phyloP scores from a whole-genome alignment of 2,329 filamentous ascomycete genomes.

The Calonectria leucothoes region DNA sequence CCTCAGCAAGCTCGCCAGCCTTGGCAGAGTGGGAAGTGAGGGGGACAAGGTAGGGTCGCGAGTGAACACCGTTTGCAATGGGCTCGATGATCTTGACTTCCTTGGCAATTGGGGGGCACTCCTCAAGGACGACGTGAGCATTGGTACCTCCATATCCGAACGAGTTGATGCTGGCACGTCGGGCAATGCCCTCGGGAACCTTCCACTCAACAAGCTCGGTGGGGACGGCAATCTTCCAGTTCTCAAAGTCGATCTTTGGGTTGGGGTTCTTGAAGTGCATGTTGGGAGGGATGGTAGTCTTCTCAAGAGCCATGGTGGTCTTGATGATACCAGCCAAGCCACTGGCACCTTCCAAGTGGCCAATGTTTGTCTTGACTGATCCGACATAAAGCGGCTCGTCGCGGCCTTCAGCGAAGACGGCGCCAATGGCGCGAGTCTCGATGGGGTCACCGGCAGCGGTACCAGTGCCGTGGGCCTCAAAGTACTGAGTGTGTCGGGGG shows the following conservation, averaged over 20 bases:
- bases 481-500: constrained; percentile 31
- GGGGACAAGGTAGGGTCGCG: constrained; percentile 33
- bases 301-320: constrained; percentile 35
- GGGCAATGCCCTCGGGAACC: constrained; percentile 21
- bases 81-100: constrained; percentile 19
- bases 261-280: constrained; percentile 33
- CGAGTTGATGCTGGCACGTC: constrained; percentile 39
- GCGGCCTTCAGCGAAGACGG: constrained; percentile 18
- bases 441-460: constrained; percentile 65
- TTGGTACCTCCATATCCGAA: constrained; percentile 45
- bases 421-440: constrained; percentile 58
- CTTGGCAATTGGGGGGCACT: constrained; percentile 22
- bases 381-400: constrained; percentile 22
- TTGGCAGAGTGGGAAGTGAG: constrained; percentile 37
- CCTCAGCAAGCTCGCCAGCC: constrained; percentile 34
- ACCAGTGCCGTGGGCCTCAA: constrained; percentile 65
- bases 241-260: constrained; percentile 40
- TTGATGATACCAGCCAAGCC: constrained; percentile 40
- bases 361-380: constrained; percentile 42
- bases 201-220: constrained; percentile 27
- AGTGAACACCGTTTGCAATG: constrained; percentile 31
- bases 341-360: constrained; percentile 37
- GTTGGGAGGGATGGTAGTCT: constrained; percentile 34
- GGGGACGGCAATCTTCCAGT: constrained; percentile 38
- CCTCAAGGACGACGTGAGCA: constrained; percentile 39